Conservation (phyloP, 1,284 basidiomycete genomes). For the Trametes pubescens region DNA sequence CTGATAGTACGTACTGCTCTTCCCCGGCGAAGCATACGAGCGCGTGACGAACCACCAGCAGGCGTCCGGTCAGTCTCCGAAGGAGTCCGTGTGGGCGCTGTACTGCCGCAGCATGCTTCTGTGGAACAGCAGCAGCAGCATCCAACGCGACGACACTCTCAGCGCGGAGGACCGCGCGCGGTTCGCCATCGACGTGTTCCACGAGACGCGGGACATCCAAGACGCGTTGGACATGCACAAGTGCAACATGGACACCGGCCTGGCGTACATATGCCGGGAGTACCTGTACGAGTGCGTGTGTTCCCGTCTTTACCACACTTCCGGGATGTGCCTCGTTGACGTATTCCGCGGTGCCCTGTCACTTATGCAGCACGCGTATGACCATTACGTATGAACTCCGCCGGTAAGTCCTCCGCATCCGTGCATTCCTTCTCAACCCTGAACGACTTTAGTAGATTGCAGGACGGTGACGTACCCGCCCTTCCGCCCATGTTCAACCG, state of each 20-base stretch:
- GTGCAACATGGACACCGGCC: conserved; percentile 70
- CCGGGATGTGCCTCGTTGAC: conserved; percentile 21
- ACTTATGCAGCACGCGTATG: conserved; percentile 64
- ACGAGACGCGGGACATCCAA: conserved; percentile 69
- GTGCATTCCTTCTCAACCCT: conserved; percentile 32
- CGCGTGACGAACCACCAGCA: conserved; percentile 48
- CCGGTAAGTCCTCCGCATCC: conserved; percentile 54
- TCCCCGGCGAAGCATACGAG: conserved; percentile 69
- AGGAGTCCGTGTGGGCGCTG: conserved; percentile 80
- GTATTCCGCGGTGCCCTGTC: conserved; percentile 9
- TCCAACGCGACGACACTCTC: conserved; percentile 51
- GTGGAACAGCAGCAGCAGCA: conserved; percentile 70
- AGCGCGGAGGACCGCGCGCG: conserved; percentile 62
- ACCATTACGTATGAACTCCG: conserved; percentile 70
- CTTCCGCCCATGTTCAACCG: conserved; percentile 61
- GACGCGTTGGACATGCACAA: conserved; percentile 69
- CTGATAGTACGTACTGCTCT: conserved; percentile 58
- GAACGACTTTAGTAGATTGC: conserved; percentile 42
- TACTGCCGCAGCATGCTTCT: conserved; percentile 82
- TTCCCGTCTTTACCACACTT: conserved; percentile 21
- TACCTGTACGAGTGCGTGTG: conserved; percentile 75
- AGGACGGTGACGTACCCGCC: conserved; percentile 42
- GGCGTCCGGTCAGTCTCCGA: conserved; percentile 57
- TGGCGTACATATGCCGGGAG: conserved; percentile 74
- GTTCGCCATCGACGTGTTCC: conserved; percentile 64